Evolutionary conservation across 2,329 filamentous ascomycete species (phyloP).

Genomic region (Aspergillus sp.): DNA sequence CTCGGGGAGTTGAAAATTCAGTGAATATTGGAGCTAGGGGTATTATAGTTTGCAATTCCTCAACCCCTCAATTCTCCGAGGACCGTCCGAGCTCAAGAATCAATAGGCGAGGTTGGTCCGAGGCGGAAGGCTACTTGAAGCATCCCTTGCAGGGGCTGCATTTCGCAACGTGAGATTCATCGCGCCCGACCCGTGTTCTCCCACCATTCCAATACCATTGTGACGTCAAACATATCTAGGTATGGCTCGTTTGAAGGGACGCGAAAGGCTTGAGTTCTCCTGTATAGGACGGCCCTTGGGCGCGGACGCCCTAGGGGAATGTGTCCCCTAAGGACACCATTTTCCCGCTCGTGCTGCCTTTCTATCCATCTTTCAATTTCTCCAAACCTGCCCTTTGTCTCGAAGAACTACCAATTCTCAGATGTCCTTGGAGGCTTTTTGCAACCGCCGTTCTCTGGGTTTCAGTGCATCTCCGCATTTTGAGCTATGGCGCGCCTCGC

Average conservation of each 20-base stretch:
- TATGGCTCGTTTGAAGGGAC: slow-evolving; percentile 38
- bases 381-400: slow-evolving; percentile 12
- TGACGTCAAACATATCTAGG: slow-evolving; percentile 41
- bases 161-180: slow-evolving; percentile 33
- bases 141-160: slow-evolving; percentile 36
- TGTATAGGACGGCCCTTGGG: slow-evolving; percentile 31
- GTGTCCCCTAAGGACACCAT: slow-evolving; percentile 20
- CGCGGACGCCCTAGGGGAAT: slow-evolving; percentile 25
- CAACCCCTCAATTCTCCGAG: slow-evolving; percentile 22
- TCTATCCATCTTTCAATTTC: slow-evolving; percentile 5
- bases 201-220: slow-evolving; percentile 35
- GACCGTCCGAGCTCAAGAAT: slow-evolving; percentile 15
- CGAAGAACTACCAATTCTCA: neutral
- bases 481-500: slow-evolving; percentile 29
- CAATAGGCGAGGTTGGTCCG: slow-evolving; percentile 20
- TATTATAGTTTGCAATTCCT: slow-evolving; percentile 15
- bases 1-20: neutral
- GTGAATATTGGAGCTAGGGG: slow-evolving; percentile 10
- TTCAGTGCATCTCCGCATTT: slow-evolving; percentile 16
- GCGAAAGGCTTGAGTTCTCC: slow-evolving; percentile 32
- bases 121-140: slow-evolving; percentile 18
- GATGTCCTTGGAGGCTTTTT: neutral
- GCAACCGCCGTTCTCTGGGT: slow-evolving; percentile 18
- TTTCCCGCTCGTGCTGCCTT: slow-evolving; percentile 19
- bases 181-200: slow-evolving; percentile 27